Conservation (phyloP, 176 grass and related monocot species). For the Oryza meyeriana region DNA sequence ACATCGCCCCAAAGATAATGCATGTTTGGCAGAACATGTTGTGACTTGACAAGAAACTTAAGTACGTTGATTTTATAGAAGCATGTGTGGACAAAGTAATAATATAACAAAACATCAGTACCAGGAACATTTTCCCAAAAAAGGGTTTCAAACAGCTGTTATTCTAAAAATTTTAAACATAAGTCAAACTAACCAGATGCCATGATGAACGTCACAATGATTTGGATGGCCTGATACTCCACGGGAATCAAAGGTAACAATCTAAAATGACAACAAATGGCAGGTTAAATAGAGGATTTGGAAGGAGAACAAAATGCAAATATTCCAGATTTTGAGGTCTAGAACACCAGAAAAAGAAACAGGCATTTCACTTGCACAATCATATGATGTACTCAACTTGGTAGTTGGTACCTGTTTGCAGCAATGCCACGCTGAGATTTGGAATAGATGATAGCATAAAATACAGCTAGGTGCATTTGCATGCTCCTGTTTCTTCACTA, state of each 20-base stretch:
- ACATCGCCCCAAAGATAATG: not conserved
- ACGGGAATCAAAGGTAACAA: constrained; percentile 78
- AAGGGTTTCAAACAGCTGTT: not conserved
- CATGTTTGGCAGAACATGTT: not conserved
- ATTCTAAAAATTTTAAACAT: not conserved
- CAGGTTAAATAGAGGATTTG: not conserved
- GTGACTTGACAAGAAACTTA: not conserved
- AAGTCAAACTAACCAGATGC: constrained; percentile 51
- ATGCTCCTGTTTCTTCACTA: not conserved
- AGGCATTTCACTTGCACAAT: not conserved
- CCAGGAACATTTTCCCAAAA: not conserved
- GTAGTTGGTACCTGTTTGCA: not conserved
- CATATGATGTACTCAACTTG: not conserved
- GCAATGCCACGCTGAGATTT: not conserved
- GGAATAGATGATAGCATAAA: not conserved
- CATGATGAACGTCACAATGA: constrained; percentile 78
- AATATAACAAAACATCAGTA: not conserved
- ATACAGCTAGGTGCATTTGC: not conserved
- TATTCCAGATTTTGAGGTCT: not conserved
- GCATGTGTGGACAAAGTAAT: not conserved
- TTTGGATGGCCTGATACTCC: constrained; percentile 92
- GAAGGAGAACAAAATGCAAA: not conserved
- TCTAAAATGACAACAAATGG: constrained; percentile 36
- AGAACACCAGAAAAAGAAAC: constrained; percentile 1
- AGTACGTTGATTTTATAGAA: not conserved